phyloP scores from a whole-genome alignment of 148 eudicot genomes.

The Fallopia convolvulus region DNA sequence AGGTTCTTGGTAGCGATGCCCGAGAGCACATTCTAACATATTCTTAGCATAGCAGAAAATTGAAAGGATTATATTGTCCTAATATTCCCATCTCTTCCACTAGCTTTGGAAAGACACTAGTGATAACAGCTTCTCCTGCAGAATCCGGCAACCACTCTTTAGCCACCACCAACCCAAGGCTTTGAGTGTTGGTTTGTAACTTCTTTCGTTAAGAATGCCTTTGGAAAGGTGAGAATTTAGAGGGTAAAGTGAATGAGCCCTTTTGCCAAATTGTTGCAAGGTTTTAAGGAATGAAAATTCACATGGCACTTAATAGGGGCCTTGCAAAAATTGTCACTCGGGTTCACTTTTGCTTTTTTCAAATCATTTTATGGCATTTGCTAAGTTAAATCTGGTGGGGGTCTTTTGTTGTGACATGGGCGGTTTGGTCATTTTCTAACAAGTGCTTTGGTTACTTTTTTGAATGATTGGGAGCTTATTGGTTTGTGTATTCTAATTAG shows the following conservation, averaged over 20 bases:
- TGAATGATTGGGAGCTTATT: neutral
- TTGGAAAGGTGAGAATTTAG: neutral
- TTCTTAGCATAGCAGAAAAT: slow-evolving; percentile 16
- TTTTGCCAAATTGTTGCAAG: neutral
- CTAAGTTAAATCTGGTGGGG: neutral
- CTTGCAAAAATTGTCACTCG: neutral
- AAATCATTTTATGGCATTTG: neutral
- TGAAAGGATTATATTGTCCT: slow-evolving; percentile 1
- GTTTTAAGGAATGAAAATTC: neutral
- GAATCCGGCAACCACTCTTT: slow-evolving; percentile 1
- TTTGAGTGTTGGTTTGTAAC: neutral
- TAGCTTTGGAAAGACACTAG: neutral
- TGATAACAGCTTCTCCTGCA: neutral
- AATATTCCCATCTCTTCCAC: slow-evolving; percentile 6
- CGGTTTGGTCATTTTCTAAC: neutral
- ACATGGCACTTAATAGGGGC: slow-evolving; percentile 1
- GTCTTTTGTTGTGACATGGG: slow-evolving; percentile 1
- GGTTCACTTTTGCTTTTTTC: neutral
- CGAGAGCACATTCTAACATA: slow-evolving; percentile 61
- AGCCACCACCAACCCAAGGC: slow-evolving; percentile 5
- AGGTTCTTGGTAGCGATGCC: slow-evolving; percentile 37
- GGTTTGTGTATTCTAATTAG: slow-evolving; percentile 5
- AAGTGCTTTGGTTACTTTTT: slow-evolving; percentile 5
- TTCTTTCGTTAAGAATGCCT: neutral
- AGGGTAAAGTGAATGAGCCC: neutral